Conservation (phyloP, 139 green algal species). For the Picochlorum sp. region DNA sequence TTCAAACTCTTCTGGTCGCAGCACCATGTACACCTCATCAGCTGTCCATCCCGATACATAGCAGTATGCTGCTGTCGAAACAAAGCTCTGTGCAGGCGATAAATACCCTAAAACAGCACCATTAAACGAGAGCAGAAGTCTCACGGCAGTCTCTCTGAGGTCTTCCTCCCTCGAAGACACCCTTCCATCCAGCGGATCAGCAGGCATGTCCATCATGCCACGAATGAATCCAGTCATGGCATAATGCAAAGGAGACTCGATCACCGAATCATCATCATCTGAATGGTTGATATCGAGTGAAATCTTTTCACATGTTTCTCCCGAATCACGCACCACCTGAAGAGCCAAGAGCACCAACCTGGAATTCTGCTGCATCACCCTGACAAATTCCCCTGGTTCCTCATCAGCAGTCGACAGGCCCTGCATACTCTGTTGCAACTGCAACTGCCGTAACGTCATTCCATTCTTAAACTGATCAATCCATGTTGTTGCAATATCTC, state of each 20-base stretch:
- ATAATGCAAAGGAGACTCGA: no score
- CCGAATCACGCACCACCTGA: constrained; percentile 40
- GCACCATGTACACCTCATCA: constrained; percentile 29
- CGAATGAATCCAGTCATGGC: constrained; percentile 1
- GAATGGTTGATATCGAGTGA: neutral
- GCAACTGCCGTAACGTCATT: constrained; percentile 22
- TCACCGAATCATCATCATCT: no score
- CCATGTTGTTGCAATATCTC: constrained; percentile 36
- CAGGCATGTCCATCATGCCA: neutral
- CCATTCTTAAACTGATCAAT: constrained; percentile 38
- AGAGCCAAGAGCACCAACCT: constrained; percentile 51
- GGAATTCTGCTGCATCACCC: constrained; percentile 62
- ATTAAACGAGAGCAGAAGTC: constrained; percentile 61
- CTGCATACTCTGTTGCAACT: constrained; percentile 37
- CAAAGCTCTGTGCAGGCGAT: constrained; percentile 36
- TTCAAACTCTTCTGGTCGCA: constrained; percentile 32
- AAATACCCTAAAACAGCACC: constrained; percentile 37
- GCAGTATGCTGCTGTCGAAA: constrained; percentile 20
- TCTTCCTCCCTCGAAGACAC: neutral
- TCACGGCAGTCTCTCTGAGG: constrained; percentile 28
- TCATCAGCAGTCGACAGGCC: constrained; percentile 1
- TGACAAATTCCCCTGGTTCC: constrained; percentile 12
- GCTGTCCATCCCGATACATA: constrained; percentile 37
- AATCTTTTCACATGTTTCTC: neutral
- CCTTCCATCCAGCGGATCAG: neutral